Conservation (phyloP, 352 stramenopile species). For the Phytophthora citrophthora region DNA sequence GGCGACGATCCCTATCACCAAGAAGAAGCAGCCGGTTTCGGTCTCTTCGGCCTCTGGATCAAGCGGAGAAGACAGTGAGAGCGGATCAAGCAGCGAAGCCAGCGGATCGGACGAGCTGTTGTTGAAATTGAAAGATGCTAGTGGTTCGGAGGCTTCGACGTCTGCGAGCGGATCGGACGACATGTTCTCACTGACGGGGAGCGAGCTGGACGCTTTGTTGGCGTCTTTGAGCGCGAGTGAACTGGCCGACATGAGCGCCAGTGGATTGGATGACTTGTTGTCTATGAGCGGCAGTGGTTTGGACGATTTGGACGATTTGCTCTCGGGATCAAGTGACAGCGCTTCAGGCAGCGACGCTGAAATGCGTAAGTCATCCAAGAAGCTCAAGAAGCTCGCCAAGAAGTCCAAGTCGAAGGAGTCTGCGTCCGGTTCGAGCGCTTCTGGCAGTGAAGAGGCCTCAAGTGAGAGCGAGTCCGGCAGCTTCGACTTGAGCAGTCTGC, state of each 20-base stretch:
- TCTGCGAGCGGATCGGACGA: neutral
- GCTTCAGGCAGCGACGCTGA: neutral
- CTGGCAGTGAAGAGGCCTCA: neutral
- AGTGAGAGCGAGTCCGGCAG: neutral
- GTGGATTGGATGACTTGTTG: neutral
- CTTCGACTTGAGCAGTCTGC: neutral
- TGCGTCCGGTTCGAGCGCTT: neutral
- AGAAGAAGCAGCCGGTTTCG: neutral
- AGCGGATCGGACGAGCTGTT: neutral
- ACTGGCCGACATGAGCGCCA: neutral
- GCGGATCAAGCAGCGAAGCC: constrained; percentile 5
- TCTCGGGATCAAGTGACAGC: neutral
- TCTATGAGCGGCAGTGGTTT: neutral
- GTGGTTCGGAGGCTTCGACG: neutral
- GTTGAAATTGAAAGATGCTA: too few species aligned
- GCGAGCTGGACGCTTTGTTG: neutral
- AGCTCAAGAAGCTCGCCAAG: neutral
- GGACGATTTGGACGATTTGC: neutral
- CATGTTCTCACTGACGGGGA: neutral
- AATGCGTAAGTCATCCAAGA: too few species aligned
- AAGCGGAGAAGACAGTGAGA: too few species aligned
- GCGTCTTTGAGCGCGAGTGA: neutral
- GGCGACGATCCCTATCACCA: neutral
- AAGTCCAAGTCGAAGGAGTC: neutral
- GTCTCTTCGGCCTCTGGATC: neutral